phyloP scores from a whole-genome alignment of 345 rosid genomes.

The Passiflora organensis region DNA sequence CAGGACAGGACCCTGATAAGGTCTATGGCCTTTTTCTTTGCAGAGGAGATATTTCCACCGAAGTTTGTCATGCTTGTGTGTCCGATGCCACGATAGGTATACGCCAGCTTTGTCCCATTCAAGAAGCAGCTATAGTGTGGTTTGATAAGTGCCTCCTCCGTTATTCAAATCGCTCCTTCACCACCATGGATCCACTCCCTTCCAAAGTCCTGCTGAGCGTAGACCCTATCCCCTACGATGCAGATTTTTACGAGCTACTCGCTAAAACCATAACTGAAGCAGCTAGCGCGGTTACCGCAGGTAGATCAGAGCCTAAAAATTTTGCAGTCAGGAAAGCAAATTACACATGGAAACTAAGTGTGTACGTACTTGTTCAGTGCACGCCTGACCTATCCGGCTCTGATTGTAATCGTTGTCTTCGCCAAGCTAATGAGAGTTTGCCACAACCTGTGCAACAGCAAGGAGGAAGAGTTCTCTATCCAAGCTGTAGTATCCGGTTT shows the following conservation, averaged over 20 bases:
- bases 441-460: constrained; percentile 4
- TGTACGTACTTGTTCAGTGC: constrained; percentile 37
- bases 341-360: neutral
- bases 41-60: neutral
- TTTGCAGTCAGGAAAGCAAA: constrained; percentile 13
- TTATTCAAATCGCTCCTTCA: constrained; percentile 16
- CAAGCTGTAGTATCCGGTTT: constrained; percentile 33
- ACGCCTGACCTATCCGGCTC: constrained; percentile 29
- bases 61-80: constrained; percentile 17
- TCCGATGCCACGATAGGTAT: neutral
- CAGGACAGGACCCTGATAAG: constrained; percentile 3
- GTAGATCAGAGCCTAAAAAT: constrained; percentile 3
- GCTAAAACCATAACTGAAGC: constrained; percentile 11
- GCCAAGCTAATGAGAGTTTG: too few species aligned
- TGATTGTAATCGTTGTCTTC: constrained; percentile 19
- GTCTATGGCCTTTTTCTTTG: constrained; percentile 21
- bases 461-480: constrained; percentile 30
- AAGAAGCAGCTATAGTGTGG: constrained; percentile 29
- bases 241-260: constrained; percentile 12
- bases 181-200: neutral
- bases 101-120: constrained; percentile 15
- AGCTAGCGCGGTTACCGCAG: neutral
- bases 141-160: constrained; percentile 32
- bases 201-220: neutral
- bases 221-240: constrained; percentile 4